Conservation (phyloP, 352 stramenopile genomes). For the Blastocystis sp. region DNA sequence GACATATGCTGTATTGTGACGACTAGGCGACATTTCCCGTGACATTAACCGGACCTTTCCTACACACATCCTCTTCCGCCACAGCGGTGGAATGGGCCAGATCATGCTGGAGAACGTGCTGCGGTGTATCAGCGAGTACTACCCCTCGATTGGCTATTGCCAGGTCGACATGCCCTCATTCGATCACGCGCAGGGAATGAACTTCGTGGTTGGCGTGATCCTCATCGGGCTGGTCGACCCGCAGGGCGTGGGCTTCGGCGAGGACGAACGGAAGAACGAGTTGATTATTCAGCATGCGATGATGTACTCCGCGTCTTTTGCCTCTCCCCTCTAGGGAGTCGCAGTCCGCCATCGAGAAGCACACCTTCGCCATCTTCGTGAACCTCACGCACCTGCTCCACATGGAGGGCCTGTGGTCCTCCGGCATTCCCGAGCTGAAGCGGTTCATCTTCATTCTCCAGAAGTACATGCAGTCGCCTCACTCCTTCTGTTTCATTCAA, state of each 20-base stretch:
- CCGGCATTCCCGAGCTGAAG: conserved; percentile 42
- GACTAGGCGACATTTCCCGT: conserved; percentile 53
- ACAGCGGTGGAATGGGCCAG: conserved; percentile 32
- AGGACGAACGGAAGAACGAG: conserved; percentile 9
- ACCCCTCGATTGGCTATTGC: conserved; percentile 57
- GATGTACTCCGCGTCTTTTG: background rate
- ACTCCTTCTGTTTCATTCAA: background rate
- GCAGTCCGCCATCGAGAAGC: conserved; percentile 47
- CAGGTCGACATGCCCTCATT: background rate
- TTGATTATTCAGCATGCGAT: conserved; percentile 48
- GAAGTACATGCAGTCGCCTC: conserved; percentile 55
- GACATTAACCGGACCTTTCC: conserved; percentile 68
- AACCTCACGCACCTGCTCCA: conserved; percentile 46
- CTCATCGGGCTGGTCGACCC: conserved; percentile 49
- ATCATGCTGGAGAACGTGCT: conserved; percentile 68
- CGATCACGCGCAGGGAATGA: conserved; percentile 48
- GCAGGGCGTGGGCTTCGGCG: background rate
- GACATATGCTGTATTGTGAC: background rate
- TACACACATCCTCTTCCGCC: conserved; percentile 39
- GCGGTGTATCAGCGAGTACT: conserved; percentile 43
- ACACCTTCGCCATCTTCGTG: conserved; percentile 17
- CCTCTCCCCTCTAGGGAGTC: conserved; percentile 11
- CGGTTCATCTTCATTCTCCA: conserved; percentile 65
- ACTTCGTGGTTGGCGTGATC: conserved; percentile 64
- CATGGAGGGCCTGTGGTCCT: conserved; percentile 61